These are phyloP conservation scores for Sugiyamaella paludigena DNA, from an alignment of 1,139 yeast species.

Conservation along the genomic window DNA sequence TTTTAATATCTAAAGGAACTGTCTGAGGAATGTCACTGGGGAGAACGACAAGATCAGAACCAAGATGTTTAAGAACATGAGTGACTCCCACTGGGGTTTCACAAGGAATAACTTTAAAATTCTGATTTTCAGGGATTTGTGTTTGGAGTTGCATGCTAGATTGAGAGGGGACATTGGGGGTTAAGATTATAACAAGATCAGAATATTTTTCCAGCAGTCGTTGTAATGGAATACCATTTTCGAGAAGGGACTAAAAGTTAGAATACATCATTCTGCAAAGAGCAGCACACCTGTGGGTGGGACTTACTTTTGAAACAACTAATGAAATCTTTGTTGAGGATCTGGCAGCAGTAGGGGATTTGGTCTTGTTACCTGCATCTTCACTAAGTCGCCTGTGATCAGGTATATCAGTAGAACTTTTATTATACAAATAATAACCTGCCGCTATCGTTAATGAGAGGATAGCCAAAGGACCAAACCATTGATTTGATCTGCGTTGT, in stretches of 20 bases:
- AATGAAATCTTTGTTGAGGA: slow-evolving; percentile 22
- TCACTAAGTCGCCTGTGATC: too few species aligned
- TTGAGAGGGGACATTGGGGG: slow-evolving; percentile 26
- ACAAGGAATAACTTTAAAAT: slow-evolving; percentile 32
- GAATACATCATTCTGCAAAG: background rate
- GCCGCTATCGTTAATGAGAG: slow-evolving; percentile 4
- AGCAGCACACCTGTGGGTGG: background rate
- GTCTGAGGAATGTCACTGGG: slow-evolving; percentile 27
- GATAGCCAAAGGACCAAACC: background rate
- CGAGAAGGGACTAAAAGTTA: slow-evolving; percentile 19
- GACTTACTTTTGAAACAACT: slow-evolving; percentile 23
- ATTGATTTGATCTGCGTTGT: too few species aligned
- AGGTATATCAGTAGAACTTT: too few species aligned
- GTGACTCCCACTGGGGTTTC: slow-evolving; percentile 34
- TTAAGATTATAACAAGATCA: slow-evolving; percentile 29
- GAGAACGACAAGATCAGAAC: slow-evolving; percentile 31
- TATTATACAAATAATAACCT: slow-evolving; percentile 4
- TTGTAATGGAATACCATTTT: slow-evolving; percentile 28
- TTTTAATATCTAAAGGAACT: slow-evolving; percentile 22
- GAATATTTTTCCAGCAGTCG: slow-evolving; percentile 26
- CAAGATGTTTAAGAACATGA: slow-evolving; percentile 35
- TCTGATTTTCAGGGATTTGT: slow-evolving; percentile 24
- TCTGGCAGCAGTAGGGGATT: background rate
- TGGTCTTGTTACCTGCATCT: too few species aligned
- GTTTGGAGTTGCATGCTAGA: slow-evolving; percentile 17